Evolutionary conservation across 2,329 filamentous ascomycete species (phyloP), one percentile per base, ranked within the genome.

Genomic region (Sarocladium oryzae): DNA sequence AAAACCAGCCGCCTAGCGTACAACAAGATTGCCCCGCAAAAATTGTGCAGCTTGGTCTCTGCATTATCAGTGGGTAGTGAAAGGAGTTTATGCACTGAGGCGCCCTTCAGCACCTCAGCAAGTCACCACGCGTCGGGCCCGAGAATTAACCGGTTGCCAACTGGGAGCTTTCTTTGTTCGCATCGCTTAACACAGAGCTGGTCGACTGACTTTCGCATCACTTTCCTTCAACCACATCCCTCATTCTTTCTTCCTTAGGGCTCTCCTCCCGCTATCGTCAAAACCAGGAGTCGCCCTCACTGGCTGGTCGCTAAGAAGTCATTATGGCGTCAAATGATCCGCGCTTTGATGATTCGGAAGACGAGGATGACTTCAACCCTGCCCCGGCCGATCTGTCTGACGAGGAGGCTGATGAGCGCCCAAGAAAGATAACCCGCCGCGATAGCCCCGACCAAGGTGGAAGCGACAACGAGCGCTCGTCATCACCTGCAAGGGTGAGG

Each of bases 281-380:
- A 43, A 7, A 13, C 28, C 13, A 45, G n/a, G 41, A 28, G 23
- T 26, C 26, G 21, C 8, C 9, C 21, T 16, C 8, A 20, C 26
- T 4, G 9, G 10, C 6, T 3, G 6, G 18, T 23, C 24, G 11
- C 13, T 11, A 15, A 10, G 7, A 32, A 32, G 23, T 48, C 58
- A 70, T 60, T 53, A 79, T 80, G 75, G 69, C 74, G 54, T 69
- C 70, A 36, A 72, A 69, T 61, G 70, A 75, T 51, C 67, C 62
- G 58, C 72, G 73, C 55, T 77, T 73, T 62, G 75, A 81, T 60
- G 81, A 84, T 55, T 84, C 80, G 54, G 86, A 88, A 52, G 88
- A 93, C 49, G 90, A 95, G 60, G 85, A 88, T 54, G 86, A 92
- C 66, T 96, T 96, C 77, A 95, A 96, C 66, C 91, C 90, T 49